phyloP scores from a whole-genome alignment of 164 flowering plant species.

The Amborella trichopoda region DNA sequence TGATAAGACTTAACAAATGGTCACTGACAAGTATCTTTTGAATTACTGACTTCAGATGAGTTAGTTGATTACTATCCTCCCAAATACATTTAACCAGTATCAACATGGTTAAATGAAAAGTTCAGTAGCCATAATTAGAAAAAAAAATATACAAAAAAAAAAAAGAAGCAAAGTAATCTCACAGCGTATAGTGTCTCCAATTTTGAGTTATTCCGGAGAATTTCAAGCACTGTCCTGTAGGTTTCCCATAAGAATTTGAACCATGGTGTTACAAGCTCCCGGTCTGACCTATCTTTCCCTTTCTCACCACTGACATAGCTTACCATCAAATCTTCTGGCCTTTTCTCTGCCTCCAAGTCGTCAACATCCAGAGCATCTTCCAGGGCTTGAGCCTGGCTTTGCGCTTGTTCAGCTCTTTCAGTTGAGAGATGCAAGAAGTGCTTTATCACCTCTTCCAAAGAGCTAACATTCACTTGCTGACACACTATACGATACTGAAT shows the following conservation, averaged over 20 bases:
- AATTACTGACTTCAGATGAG: too few species aligned
- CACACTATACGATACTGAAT: constrained; percentile 89
- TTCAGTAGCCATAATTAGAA: too few species aligned
- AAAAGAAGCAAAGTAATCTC: constrained; percentile 5
- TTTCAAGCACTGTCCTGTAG: constrained; percentile 86
- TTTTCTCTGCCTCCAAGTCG: constrained; percentile 88
- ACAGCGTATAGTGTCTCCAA: constrained; percentile 91
- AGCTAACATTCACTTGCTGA: constrained; percentile 85
- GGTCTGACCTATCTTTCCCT: constrained; percentile 91
- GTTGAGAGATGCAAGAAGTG: constrained; percentile 90
- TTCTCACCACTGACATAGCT: constrained; percentile 98
- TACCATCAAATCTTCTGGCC: constrained; percentile 94
- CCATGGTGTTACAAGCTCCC: constrained; percentile 97
- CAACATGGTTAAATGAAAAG: too few species aligned
- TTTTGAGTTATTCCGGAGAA: constrained; percentile 84
- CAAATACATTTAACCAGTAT: too few species aligned
- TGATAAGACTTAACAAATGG: too few species aligned
- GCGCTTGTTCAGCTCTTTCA: constrained; percentile 86
- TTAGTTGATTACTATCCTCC: too few species aligned
- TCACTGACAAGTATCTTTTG: too few species aligned
- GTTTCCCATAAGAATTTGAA: constrained; percentile 98
- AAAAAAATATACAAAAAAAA: neutral
- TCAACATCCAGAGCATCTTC: constrained; percentile 96
- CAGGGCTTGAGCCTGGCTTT: constrained; percentile 74
- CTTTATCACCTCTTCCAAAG: constrained; percentile 93